Conservation (phyloP, 83 land plant species). For the Isoetes engelmannii region DNA sequence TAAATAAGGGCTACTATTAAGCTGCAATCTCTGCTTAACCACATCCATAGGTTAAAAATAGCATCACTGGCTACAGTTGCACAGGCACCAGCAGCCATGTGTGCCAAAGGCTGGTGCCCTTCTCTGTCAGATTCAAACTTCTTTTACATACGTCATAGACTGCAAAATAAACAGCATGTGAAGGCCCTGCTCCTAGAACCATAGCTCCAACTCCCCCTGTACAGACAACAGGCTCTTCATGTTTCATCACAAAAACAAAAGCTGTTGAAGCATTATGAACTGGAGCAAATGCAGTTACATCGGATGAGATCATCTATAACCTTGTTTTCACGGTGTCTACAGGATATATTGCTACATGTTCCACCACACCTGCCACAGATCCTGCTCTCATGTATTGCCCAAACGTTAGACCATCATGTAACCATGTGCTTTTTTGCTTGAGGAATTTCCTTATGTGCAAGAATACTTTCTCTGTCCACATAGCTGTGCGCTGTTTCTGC, state of each 20-base stretch:
- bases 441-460: no score
- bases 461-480: no score
- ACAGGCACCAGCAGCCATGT: slow-evolving; percentile 30
- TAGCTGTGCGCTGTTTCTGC: no score
- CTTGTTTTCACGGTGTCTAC: slow-evolving; percentile 44
- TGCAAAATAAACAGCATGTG: slow-evolving; percentile 40
- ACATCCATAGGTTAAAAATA: slow-evolving; percentile 43
- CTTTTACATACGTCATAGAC: slow-evolving; percentile 36
- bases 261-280: slow-evolving; percentile 7
- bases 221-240: slow-evolving; percentile 37
- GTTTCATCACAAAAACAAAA: slow-evolving; percentile 24
- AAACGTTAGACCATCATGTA: slow-evolving; percentile 45
- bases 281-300: no score
- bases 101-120: slow-evolving; percentile 39
- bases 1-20: slow-evolving; percentile 23
- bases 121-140: slow-evolving; percentile 30
- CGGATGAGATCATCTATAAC: slow-evolving; percentile 30
- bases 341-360: slow-evolving; percentile 46
- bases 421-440: no score
- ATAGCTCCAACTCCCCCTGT: slow-evolving; percentile 44
- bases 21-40: slow-evolving; percentile 40
- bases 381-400: slow-evolving; percentile 60
- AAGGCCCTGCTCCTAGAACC: slow-evolving; percentile 42
- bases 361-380: slow-evolving; percentile 43
- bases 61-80: slow-evolving; percentile 46